phyloP scores from a whole-genome alignment of 2,329 filamentous ascomycete genomes.

The Fusarium solani-melongenae region DNA sequence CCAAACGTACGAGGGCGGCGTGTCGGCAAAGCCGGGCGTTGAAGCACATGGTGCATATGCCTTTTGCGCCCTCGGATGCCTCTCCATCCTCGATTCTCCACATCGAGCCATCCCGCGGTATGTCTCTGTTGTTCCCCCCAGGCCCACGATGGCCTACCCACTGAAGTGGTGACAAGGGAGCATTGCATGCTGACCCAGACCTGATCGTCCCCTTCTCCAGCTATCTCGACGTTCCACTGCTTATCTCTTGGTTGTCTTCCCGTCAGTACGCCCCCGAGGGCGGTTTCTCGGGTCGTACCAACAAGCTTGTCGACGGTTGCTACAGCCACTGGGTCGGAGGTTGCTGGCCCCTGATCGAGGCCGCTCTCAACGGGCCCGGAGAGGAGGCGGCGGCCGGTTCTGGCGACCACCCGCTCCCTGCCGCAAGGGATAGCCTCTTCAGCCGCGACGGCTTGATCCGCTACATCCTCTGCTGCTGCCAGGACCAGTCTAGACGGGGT shows the following conservation, averaged over 20 bases:
- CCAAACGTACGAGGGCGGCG: slow-evolving; percentile 95
- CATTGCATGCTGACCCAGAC: slow-evolving; percentile 49
- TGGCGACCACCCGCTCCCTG: slow-evolving; percentile 44
- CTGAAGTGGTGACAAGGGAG: slow-evolving; percentile 46
- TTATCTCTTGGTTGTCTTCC: slow-evolving; percentile 89
- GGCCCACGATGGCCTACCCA: slow-evolving; percentile 39
- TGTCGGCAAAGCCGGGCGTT: slow-evolving; percentile 84
- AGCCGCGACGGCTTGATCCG: slow-evolving; percentile 85
- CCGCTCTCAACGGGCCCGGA: slow-evolving; percentile 70
- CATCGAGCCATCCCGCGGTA: slow-evolving; percentile 79
- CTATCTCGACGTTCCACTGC: slow-evolving; percentile 78
- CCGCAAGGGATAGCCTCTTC: slow-evolving; percentile 68
- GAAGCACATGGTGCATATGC: slow-evolving; percentile 98
- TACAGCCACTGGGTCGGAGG: slow-evolving; percentile 98
- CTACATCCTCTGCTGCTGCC: slow-evolving; percentile 91
- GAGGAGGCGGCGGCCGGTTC: slow-evolving; percentile 44
- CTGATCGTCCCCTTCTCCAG: slow-evolving; percentile 54
- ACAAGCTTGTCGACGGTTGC: slow-evolving; percentile 97
- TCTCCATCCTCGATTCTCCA: slow-evolving; percentile 86
- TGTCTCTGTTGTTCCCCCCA: slow-evolving; percentile 44
- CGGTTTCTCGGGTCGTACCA: slow-evolving; percentile 92
- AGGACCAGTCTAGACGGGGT: slow-evolving; percentile 75
- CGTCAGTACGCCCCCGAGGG: slow-evolving; percentile 92
- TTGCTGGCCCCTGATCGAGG: slow-evolving; percentile 92
- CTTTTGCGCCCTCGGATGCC: slow-evolving; percentile 90